Conservation (phyloP, 2,329 filamentous ascomycete species). For the Scortechinia acanthostroma region DNA sequence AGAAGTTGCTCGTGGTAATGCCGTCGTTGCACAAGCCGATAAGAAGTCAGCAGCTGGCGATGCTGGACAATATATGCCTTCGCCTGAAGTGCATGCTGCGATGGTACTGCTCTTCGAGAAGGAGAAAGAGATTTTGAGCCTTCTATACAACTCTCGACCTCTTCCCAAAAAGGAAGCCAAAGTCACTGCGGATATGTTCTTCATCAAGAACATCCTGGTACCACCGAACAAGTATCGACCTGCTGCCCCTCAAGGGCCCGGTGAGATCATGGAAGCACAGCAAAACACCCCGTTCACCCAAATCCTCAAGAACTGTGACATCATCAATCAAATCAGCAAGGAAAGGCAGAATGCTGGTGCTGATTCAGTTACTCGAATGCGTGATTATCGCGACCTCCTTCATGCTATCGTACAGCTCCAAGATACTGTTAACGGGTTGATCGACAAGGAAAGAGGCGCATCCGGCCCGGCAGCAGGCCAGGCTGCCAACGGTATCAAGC, state of each 20-base stretch:
- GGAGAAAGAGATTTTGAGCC: conserved; percentile 73
- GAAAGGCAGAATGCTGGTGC: conserved; percentile 46
- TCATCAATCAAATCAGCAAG: conserved; percentile 67
- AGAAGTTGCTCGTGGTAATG: background rate
- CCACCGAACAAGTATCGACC: conserved; percentile 89
- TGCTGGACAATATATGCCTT: background rate
- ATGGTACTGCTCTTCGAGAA: conserved; percentile 63
- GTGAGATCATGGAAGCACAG: conserved; percentile 77
- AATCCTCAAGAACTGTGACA: conserved; percentile 70
- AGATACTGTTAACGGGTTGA: conserved; percentile 83
- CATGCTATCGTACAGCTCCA: conserved; percentile 79
- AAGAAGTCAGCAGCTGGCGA: background rate
- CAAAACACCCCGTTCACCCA: conserved; percentile 83
- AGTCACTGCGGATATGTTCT: conserved; percentile 85
- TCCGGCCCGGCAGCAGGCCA: conserved; percentile 71
- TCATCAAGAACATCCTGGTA: conserved; percentile 77
- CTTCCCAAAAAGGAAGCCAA: conserved; percentile 29
- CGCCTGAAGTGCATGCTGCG: background rate
- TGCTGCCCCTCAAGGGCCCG: conserved; percentile 68
- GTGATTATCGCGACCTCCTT: conserved; percentile 40
- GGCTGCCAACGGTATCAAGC: conserved; percentile 91
- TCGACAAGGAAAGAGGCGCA: conserved; percentile 78
- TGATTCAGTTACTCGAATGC: conserved; percentile 17
- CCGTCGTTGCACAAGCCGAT: background rate
- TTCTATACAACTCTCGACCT: conserved; percentile 78